These are phyloP conservation scores for Cyclotella sp. DNA, from an alignment of 108 stramenopile genomes.

Conservation along the genomic window DNA sequence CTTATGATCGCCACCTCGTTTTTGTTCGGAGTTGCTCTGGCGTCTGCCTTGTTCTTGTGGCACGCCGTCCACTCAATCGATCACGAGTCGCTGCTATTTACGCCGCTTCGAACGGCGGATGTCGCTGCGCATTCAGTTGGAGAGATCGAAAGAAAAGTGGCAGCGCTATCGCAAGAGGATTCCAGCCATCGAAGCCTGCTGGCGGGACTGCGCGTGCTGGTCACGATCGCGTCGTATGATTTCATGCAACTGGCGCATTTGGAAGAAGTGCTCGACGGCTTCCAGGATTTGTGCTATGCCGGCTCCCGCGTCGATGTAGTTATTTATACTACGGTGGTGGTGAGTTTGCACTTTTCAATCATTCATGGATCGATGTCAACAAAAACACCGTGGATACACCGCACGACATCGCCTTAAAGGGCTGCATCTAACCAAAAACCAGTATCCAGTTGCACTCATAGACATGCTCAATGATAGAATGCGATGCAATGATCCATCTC, in stretches of 20 bases:
- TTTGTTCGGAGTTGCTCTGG: slow-evolving; percentile 32
- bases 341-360: slow-evolving; percentile 11
- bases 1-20: slow-evolving; percentile 29
- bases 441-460: slow-evolving; percentile 60
- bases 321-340: slow-evolving; percentile 78
- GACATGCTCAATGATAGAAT: slow-evolving; percentile 82
- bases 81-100: slow-evolving; percentile 5
- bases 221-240: slow-evolving; percentile 84
- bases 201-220: slow-evolving; percentile 60
- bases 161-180: neutral
- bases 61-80: slow-evolving; percentile 27
- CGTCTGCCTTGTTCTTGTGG: slow-evolving; percentile 44
- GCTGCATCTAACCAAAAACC: neutral
- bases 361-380: neutral
- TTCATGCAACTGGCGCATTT: slow-evolving; percentile 83
- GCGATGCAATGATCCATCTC: slow-evolving; percentile 57
- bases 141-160: neutral
- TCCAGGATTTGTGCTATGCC: slow-evolving; percentile 78
- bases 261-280: slow-evolving; percentile 83
- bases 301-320: slow-evolving; percentile 78
- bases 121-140: slow-evolving; percentile 1
- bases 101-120: neutral
- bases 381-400: too few relatives aligned
- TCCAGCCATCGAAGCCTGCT: slow-evolving; percentile 30
- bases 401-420: too few relatives aligned